phyloP scores from a whole-genome alignment of 176 grass and related monocot genomes.

The Bolboschoenus planiculmis region DNA sequence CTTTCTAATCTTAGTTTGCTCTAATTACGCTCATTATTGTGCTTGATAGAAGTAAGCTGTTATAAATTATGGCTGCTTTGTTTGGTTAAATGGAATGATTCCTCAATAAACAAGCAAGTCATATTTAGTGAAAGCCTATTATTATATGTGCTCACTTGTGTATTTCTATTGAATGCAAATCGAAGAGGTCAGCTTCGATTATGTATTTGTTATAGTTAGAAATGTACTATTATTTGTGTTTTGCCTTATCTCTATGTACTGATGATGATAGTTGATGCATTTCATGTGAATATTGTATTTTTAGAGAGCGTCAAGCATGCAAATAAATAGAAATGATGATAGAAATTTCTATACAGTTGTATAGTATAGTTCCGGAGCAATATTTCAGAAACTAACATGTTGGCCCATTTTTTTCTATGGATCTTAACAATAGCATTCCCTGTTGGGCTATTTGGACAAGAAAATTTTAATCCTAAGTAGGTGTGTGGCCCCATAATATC shows the following conservation, averaged over 20 bases:
- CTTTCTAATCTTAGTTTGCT: constrained; percentile 19
- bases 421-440: neutral
- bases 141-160: neutral
- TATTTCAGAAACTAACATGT: neutral
- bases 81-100: constrained; percentile 5
- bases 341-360: neutral
- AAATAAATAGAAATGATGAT: neutral
- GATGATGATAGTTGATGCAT: neutral
- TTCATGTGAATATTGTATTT: neutral
- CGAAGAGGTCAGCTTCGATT: neutral
- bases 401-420: neutral
- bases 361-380: neutral
- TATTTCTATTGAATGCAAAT: neutral
- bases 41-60: constrained; percentile 10
- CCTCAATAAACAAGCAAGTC: constrained; percentile 5
- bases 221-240: neutral
- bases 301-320: neutral
- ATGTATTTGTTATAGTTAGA: neutral
- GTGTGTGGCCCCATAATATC: neutral
- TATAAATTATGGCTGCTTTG: constrained; percentile 2
- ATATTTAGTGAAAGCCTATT: constrained; percentile 8
- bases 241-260: neutral
- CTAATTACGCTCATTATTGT: neutral
- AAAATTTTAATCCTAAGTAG: neutral
- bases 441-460: neutral